Evolutionary conservation across 164 flowering plant species (phyloP).

Genomic region (Dillenia turbinata): DNA sequence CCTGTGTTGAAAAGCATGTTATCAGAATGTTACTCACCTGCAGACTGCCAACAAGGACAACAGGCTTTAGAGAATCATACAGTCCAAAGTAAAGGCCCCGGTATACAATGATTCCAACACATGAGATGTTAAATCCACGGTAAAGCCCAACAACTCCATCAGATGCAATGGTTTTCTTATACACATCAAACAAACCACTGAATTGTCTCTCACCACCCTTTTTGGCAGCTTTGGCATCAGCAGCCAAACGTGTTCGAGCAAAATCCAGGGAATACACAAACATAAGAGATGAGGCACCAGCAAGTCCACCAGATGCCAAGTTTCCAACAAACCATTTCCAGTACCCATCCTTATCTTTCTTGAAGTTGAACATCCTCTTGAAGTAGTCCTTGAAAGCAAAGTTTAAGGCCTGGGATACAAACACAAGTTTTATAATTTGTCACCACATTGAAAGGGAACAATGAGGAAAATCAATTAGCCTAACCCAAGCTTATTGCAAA

Average conservation of each 20-base stretch:
- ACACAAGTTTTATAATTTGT: neutral
- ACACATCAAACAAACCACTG: constrained; percentile 46
- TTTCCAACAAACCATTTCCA: constrained; percentile 56
- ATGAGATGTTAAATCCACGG: constrained; percentile 50
- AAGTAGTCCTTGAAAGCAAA: constrained; percentile 65
- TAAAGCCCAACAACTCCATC: constrained; percentile 51
- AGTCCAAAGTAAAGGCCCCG: constrained; percentile 51
- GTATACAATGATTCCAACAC: constrained; percentile 43
- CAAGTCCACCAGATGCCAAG: constrained; percentile 59
- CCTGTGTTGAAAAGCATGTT: neutral
- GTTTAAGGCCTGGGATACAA: constrained; percentile 39
- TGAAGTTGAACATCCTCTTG: constrained; percentile 46
- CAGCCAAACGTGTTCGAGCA: constrained; percentile 43
- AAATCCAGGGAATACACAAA: constrained; percentile 47
- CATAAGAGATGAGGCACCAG: constrained; percentile 46
- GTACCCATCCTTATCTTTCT: constrained; percentile 57
- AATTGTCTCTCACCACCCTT: constrained; percentile 52
- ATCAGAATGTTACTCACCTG: constrained; percentile 24
- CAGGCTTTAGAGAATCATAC: constrained; percentile 55
- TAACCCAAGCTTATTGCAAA: neutral
- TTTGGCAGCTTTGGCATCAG: constrained; percentile 44
- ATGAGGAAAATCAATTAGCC: neutral
- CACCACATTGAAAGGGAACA: neutral
- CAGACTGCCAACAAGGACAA: constrained; percentile 33
- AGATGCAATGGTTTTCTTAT: constrained; percentile 41